A percentile compares a stretch with the other conserved stretches of the same genome.
Conservation (phyloP, 1,284 basidiomycete species). For the Ustilago hordei region DNA sequence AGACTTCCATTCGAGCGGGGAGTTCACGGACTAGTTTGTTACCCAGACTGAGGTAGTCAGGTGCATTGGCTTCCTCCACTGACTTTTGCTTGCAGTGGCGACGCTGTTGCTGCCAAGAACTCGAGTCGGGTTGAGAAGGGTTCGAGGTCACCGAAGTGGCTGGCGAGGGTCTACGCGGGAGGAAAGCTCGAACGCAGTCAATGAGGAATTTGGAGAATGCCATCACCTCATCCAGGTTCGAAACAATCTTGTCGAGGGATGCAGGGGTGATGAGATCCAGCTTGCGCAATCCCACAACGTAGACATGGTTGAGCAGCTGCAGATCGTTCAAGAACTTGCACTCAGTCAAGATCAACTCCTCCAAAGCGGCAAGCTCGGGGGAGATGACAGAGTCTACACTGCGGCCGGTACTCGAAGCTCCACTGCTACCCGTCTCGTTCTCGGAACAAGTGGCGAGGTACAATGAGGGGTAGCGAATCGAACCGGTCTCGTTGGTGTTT, state of each 20-base stretch:
- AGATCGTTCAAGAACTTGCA: constrained; percentile 28
- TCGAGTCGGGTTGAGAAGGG: constrained; percentile 10
- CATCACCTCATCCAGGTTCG: constrained; percentile 33
- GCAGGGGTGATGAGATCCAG: constrained; percentile 19
- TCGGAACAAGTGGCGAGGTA: constrained; percentile 20
- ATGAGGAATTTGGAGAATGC: constrained; percentile 23
- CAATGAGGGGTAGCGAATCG: constrained; percentile 17
- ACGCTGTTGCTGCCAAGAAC: not conserved
- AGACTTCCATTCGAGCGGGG: constrained; percentile 27
- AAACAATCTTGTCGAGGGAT: constrained; percentile 20
- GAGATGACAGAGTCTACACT: constrained; percentile 18
- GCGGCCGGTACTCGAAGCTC: constrained; percentile 17
- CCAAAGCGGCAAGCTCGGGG: constrained; percentile 25
- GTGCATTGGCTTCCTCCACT: not conserved
- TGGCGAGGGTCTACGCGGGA: constrained; percentile 9
- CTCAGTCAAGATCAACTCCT: constrained; percentile 29
- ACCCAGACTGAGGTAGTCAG: constrained; percentile 21
- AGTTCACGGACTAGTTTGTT: constrained; percentile 18
- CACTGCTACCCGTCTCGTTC: constrained; percentile 20
- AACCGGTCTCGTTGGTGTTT: constrained; percentile 8
- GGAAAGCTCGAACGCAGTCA: constrained; percentile 9
- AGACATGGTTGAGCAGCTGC: constrained; percentile 28
- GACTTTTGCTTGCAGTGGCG: not conserved
- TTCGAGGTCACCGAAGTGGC: constrained; percentile 21
- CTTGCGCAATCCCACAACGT: constrained; percentile 21